phyloP scores from a whole-genome alignment of 2,329 filamentous ascomycete genomes.

The Claviceps arundinis region DNA sequence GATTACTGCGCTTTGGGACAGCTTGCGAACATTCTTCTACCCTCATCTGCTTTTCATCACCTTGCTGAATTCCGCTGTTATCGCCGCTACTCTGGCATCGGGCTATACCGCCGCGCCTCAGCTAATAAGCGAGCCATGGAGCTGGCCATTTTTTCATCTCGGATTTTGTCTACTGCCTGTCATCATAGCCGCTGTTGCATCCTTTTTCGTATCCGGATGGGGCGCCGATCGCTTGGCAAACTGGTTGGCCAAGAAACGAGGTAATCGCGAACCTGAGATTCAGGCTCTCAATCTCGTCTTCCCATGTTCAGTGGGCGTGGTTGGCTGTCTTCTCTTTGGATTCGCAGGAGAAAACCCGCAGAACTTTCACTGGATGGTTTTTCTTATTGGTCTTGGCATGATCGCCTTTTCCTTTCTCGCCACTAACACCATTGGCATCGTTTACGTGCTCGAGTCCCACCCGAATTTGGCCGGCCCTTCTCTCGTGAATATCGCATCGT shows the following conservation, averaged over 20 bases:
- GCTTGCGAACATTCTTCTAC: constrained; percentile 2
- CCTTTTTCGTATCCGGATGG: background rate
- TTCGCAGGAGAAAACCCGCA: background rate
- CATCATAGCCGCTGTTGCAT: background rate
- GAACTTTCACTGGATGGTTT: background rate
- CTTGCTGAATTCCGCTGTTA: constrained; percentile 2
- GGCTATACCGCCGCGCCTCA: constrained; percentile 2
- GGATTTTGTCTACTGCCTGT: constrained; percentile 3
- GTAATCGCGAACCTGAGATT: background rate
- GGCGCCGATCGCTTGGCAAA: constrained; percentile 1
- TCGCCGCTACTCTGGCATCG: background rate
- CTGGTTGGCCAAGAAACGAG: constrained; percentile 3
- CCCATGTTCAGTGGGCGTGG: background rate
- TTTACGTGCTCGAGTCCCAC: constrained; percentile 1
- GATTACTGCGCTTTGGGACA: background rate
- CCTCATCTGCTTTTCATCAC: constrained; percentile 3
- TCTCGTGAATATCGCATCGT: constrained; percentile 1
- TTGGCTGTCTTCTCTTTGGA: constrained; percentile 1
- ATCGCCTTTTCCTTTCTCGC: constrained; percentile 3
- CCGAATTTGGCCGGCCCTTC: constrained; percentile 1
- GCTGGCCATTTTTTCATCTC: constrained; percentile 1
- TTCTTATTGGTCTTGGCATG: background rate
- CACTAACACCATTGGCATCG: constrained; percentile 4
- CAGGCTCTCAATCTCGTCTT: constrained; percentile 1
- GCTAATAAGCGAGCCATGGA: background rate